Conservation (phyloP, 2,329 filamentous ascomycete species). For the Phialophora tarda region DNA sequence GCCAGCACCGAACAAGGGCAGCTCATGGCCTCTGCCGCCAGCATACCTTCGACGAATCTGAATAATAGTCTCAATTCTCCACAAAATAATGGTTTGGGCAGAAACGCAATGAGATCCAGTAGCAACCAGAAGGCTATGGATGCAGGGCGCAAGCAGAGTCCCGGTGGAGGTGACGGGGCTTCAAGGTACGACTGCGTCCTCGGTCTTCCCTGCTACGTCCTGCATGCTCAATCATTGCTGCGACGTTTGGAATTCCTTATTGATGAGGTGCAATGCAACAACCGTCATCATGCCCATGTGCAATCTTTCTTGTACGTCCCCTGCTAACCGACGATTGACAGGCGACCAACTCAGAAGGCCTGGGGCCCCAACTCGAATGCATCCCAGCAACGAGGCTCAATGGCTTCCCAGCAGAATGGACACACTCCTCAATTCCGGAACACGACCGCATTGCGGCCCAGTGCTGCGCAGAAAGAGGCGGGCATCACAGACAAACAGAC, state of each 20-base stretch:
- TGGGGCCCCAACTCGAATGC: slow-evolving; percentile 67
- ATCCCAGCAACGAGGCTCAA: slow-evolving; percentile 62
- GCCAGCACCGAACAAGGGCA: slow-evolving; percentile 29
- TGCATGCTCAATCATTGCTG: not conserved
- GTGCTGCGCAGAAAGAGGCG: slow-evolving; percentile 51
- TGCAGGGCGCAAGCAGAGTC: slow-evolving; percentile 39
- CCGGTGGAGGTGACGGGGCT: slow-evolving; percentile 34
- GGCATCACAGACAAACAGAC: slow-evolving; percentile 62
- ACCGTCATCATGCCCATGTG: not conserved
- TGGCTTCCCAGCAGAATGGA: slow-evolving; percentile 60
- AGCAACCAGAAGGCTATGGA: slow-evolving; percentile 36
- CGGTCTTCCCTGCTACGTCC: slow-evolving; percentile 4
- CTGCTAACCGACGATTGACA: slow-evolving; percentile 19
- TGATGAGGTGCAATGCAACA: not conserved
- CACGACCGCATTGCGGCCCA: slow-evolving; percentile 46
- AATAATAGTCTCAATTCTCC: slow-evolving; percentile 16
- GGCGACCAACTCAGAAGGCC: slow-evolving; percentile 55
- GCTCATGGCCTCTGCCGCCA: slow-evolving; percentile 40
- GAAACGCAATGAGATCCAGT: slow-evolving; percentile 38
- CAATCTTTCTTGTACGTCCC: not conserved
- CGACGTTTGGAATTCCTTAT: not conserved
- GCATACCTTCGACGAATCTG: slow-evolving; percentile 28
- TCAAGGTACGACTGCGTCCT: slow-evolving; percentile 29
- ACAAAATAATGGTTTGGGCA: slow-evolving; percentile 37
- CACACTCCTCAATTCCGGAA: slow-evolving; percentile 53